Conservation (phyloP, 345 rosid genomes). For the Populus nigra region DNA sequence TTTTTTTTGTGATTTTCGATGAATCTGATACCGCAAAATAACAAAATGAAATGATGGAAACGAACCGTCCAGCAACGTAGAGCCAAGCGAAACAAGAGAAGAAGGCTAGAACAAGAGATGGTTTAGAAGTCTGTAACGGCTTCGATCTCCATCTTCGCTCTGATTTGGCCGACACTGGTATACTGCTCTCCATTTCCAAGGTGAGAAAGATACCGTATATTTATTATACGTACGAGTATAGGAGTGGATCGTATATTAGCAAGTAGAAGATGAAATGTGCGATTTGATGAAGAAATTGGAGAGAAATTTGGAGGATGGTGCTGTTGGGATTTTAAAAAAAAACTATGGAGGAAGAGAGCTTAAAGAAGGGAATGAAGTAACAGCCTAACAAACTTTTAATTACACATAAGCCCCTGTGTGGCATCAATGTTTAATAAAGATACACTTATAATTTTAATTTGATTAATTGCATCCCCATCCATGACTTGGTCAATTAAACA, state of each 20-base stretch:
- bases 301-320: background rate
- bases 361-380: background rate
- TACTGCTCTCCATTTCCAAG: slow-evolving; percentile 28
- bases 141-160: slow-evolving; percentile 74
- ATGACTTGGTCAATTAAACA: too few relatives aligned
- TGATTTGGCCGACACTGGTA: slow-evolving; percentile 56
- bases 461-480: too few relatives aligned
- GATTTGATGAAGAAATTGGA: background rate
- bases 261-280: background rate
- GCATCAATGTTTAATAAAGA: too few relatives aligned
- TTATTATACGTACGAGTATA: background rate
- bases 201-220: background rate
- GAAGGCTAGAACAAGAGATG: slow-evolving; percentile 70
- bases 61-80: slow-evolving; percentile 87
- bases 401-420: too few relatives aligned
- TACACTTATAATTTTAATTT: too few relatives aligned
- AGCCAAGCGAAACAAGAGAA: slow-evolving; percentile 97
- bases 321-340: background rate
- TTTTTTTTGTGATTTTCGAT: too few relatives aligned
- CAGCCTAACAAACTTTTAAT: background rate
- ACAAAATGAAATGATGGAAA: background rate
- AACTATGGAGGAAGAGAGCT: background rate
- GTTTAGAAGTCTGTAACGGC: slow-evolving; percentile 55
- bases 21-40: background rate
- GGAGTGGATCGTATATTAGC: background rate